phyloP scores from a whole-genome alignment of 768 basidiomycete species.

The Kwoniella bestiolae region DNA sequence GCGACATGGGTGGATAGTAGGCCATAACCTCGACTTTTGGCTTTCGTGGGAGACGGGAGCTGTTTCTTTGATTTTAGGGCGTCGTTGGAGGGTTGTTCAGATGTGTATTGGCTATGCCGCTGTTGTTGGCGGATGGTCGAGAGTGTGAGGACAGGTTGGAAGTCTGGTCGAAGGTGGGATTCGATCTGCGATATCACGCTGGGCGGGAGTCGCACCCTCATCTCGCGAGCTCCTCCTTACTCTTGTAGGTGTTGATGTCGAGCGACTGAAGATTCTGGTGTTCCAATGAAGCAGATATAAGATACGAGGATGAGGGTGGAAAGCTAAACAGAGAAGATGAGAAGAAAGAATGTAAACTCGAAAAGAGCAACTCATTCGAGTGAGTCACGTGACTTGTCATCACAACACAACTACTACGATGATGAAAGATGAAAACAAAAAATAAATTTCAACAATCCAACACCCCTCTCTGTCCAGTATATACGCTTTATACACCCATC shows the following conservation, averaged over 20 bases:
- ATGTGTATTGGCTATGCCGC: not conserved
- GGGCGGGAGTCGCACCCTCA: constrained; percentile 19
- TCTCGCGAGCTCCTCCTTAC: not conserved
- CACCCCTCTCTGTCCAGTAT: not conserved
- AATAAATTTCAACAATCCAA: not conserved
- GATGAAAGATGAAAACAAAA: not conserved
- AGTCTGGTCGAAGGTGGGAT: constrained; percentile 19
- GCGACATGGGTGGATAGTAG: not conserved
- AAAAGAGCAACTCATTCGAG: too few relatives aligned
- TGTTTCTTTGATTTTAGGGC: not conserved
- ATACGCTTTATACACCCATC: not conserved
- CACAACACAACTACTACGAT: not conserved
- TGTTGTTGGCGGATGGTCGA: not conserved
- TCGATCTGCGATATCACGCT: constrained; percentile 27
- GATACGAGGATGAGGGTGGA: too few relatives aligned
- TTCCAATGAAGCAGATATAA: too few relatives aligned
- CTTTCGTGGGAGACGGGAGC: not conserved
- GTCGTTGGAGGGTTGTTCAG: not conserved
- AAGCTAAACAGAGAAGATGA: not conserved
- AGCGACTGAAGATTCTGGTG: too few relatives aligned
- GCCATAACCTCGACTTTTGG: not conserved
- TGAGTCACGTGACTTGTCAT: not conserved
- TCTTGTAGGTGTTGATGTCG: not conserved
- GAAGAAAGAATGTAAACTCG: not conserved
- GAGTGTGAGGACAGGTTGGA: constrained; percentile 15